Evolutionary conservation across 176 grass and related monocot species (phyloP).

Genomic region (Hyparrhenia diplandra): DNA sequence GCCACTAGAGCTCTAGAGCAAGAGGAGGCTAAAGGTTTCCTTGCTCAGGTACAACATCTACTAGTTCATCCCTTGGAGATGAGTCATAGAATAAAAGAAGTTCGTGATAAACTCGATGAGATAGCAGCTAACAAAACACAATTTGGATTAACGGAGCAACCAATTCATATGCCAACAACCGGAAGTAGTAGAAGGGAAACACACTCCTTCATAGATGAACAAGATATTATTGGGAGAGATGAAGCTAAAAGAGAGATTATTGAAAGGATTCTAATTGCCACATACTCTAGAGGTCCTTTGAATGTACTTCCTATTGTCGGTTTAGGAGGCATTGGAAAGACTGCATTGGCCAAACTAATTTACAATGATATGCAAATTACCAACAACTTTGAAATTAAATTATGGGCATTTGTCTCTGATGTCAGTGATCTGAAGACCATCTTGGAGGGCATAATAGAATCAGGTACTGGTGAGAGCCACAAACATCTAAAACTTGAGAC

Average conservation of each 20-base stretch:
- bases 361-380: not conserved
- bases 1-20: not conserved
- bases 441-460: not conserved
- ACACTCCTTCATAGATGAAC: not conserved
- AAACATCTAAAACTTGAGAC: not conserved
- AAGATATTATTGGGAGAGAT: not conserved
- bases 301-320: slow-evolving; percentile 13
- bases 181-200: not conserved
- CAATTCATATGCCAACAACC: not conserved
- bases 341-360: not conserved
- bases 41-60: fast-evolving
- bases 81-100: not conserved
- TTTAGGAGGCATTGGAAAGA: slow-evolving; percentile 22
- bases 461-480: not conserved
- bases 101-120: slow-evolving; percentile 9
- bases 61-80: not conserved
- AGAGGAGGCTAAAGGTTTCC: not conserved
- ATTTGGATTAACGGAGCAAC: not conserved
- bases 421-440: not conserved
- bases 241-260: not conserved
- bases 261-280: not conserved
- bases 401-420: not conserved
- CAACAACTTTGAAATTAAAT: not conserved
- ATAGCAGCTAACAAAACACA: not conserved
- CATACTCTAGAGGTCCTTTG: not conserved